A percentile compares a stretch with the other conserved stretches of the same genome.
Evolutionary conservation across 768 basidiomycete species (phyloP).

Genomic region (Gymnopilus junonius): DNA sequence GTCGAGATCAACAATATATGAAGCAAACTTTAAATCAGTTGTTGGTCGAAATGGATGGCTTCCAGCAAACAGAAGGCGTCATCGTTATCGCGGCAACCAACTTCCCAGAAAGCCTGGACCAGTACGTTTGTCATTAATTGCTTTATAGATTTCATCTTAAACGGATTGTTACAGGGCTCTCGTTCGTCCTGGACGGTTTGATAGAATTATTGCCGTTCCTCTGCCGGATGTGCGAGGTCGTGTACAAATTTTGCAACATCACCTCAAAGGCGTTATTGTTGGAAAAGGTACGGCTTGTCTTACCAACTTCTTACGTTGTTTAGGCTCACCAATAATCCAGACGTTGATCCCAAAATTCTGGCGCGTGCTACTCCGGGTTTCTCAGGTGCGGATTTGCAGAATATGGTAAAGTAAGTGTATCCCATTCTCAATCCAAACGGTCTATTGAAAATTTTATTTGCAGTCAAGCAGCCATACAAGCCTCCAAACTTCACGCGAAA

Average conservation of each 20-base stretch:
- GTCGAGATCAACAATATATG: conserved; percentile 86
- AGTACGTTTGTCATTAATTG: conserved; percentile 40
- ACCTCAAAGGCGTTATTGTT: conserved; percentile 80
- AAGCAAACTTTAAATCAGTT: conserved; percentile 96
- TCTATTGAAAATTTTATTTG: conserved; percentile 12
- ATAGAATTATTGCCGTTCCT: conserved; percentile 93
- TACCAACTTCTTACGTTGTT: conserved; percentile 7
- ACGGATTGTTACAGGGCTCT: conserved; percentile 81
- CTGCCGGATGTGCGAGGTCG: conserved; percentile 84
- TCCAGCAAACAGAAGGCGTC: conserved; percentile 94
- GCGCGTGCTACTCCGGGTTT: conserved; percentile 96
- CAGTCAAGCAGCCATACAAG: conserved; percentile 93
- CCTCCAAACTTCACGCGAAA: conserved; percentile 79
- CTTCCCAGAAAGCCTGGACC: conserved; percentile 66
- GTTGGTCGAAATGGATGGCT: conserved; percentile 98
- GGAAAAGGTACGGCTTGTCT: conserved; percentile 48
- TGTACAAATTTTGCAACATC: conserved; percentile 88
- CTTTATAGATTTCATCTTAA: conserved; percentile 32
- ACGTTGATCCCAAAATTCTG: conserved; percentile 84
- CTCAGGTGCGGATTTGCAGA: conserved; percentile 96
- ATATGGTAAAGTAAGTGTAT: conserved; percentile 85
- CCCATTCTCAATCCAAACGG: neutral
- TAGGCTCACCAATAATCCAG: conserved; percentile 36
- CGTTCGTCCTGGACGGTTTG: conserved; percentile 93
- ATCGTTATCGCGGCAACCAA: conserved; percentile 97